A percentile compares a stretch with the other conserved stretches of the same genome.
Conservation (phyloP, 805 yeast species). For the Kazachstania kunashirensis region DNA sequence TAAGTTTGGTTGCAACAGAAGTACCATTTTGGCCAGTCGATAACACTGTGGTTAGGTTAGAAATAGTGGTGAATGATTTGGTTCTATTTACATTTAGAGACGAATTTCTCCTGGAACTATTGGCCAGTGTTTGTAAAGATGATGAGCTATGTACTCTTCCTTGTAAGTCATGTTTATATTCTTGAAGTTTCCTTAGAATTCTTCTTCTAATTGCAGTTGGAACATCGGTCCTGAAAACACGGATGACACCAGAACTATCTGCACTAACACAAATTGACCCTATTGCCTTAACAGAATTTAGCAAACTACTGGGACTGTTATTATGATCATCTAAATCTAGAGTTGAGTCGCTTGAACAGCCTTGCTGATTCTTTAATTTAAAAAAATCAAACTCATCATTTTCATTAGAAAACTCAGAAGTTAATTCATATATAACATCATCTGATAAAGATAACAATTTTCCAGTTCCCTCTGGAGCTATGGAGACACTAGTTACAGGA, state of each 20-base stretch:
- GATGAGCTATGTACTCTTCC: slow-evolving; percentile 1
- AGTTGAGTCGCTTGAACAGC: background rate
- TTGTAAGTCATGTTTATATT: slow-evolving; percentile 3
- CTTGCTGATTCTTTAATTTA: background rate
- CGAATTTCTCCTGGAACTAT: background rate
- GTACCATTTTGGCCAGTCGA: too few species aligned
- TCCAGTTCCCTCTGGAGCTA: slow-evolving; percentile 66
- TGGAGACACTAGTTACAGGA: slow-evolving; percentile 60
- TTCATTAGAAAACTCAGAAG: slow-evolving; percentile 21
- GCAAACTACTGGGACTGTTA: background rate
- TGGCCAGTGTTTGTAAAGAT: slow-evolving; percentile 3
- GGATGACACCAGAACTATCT: slow-evolving; percentile 60
- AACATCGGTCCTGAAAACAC: slow-evolving; percentile 74
- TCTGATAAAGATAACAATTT: slow-evolving; percentile 60
- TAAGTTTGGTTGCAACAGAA: background rate
- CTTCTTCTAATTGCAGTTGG: slow-evolving; percentile 40
- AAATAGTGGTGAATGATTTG: slow-evolving; percentile 3
- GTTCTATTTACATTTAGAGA: slow-evolving; percentile 3
- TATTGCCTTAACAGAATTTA: slow-evolving; percentile 26
- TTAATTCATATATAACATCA: slow-evolving; percentile 67
- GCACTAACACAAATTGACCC: slow-evolving; percentile 60
- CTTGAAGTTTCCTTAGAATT: slow-evolving; percentile 19
- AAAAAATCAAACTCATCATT: slow-evolving; percentile 4
- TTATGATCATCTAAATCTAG: background rate
- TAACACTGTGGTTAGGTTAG: background rate